A percentile compares a stretch with the other conserved stretches of the same genome.
These are phyloP conservation scores for Yamadazyma taylorii DNA, from an alignment of 1,139 yeast genomes.

Conservation along the genomic window DNA sequence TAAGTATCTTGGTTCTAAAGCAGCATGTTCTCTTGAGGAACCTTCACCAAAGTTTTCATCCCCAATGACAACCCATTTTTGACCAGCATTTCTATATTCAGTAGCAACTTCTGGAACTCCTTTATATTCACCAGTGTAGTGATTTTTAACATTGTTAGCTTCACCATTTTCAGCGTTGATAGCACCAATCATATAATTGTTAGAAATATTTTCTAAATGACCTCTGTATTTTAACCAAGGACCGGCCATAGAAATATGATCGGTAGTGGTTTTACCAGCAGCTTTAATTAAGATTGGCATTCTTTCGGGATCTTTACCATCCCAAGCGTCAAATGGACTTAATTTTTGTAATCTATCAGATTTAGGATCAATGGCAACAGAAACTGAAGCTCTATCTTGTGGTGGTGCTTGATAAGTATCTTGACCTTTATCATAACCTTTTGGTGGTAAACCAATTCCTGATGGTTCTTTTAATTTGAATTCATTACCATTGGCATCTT, in stretches of 20 bases:
- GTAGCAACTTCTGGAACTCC: slow-evolving; percentile 97
- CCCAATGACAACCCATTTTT: slow-evolving; percentile 97
- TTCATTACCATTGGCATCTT: slow-evolving; percentile 93
- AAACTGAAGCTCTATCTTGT: slow-evolving; percentile 72
- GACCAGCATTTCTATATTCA: slow-evolving; percentile 90
- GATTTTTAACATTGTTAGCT: slow-evolving; percentile 90
- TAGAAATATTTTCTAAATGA: slow-evolving; percentile 97
- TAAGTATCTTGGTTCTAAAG: slow-evolving; percentile 98
- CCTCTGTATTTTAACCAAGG: slow-evolving; percentile 99
- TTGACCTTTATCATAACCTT: slow-evolving; percentile 92
- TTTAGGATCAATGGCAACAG: slow-evolving; percentile 77
- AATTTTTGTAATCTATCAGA: slow-evolving; percentile 61
- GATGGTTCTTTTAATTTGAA: slow-evolving; percentile 87
- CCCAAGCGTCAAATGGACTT: slow-evolving; percentile 67
- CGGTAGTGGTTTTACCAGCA: slow-evolving; percentile 97
- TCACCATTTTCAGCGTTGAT: slow-evolving; percentile 94
- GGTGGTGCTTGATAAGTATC: slow-evolving; percentile 99
- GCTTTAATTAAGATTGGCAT: slow-evolving; percentile 96
- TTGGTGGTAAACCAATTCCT: slow-evolving; percentile 91
- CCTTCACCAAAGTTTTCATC: slow-evolving; percentile 99
- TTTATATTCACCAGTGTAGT: slow-evolving; percentile 85
- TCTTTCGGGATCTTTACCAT: slow-evolving; percentile 88
- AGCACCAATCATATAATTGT: slow-evolving; percentile 99
- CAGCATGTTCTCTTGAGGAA: slow-evolving; percentile 99
- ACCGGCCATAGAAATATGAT: slow-evolving; percentile 99